phyloP scores from a whole-genome alignment of 306 rosid species.

The Citrullus amarus region DNA sequence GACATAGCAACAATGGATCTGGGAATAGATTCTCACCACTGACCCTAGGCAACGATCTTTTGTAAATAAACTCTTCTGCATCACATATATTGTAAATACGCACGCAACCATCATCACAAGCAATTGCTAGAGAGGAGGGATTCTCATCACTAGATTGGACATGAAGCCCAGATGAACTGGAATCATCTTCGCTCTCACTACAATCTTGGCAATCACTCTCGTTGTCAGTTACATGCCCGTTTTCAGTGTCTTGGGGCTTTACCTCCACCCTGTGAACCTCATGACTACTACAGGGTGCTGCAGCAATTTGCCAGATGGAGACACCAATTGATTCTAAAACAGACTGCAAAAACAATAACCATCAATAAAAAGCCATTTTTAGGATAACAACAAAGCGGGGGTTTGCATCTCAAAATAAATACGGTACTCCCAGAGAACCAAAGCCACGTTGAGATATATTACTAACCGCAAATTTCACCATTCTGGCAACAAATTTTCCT shows the following conservation, averaged over 20 bases:
- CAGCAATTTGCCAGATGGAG: constrained; percentile 88
- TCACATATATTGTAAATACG: constrained; percentile 47
- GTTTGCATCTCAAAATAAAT: background rate
- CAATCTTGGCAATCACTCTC: constrained; percentile 22
- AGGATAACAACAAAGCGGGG: background rate
- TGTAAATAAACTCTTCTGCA: constrained; percentile 45
- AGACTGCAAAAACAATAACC: constrained; percentile 26
- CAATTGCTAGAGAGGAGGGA: constrained; percentile 50
- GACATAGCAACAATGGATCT: background rate
- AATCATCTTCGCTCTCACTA: constrained; percentile 57
- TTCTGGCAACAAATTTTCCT: background rate
- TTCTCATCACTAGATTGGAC: constrained; percentile 19
- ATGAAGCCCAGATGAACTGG: constrained; percentile 19
- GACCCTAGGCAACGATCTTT: constrained; percentile 67
- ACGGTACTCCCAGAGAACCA: background rate
- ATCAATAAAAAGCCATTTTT: background rate
- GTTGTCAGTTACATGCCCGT: constrained; percentile 27
- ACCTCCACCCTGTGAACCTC: constrained; percentile 10
- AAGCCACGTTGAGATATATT: background rate
- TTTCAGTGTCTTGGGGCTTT: constrained; percentile 15
- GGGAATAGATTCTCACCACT: constrained; percentile 51
- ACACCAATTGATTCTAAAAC: constrained; percentile 54
- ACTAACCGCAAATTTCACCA: background rate
- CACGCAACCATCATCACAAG: constrained; percentile 67
- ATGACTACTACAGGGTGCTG: constrained; percentile 23